These are phyloP conservation scores for Camellia oleifera DNA, from an alignment of 179 eudicot genomes.

Conservation along the genomic window DNA sequence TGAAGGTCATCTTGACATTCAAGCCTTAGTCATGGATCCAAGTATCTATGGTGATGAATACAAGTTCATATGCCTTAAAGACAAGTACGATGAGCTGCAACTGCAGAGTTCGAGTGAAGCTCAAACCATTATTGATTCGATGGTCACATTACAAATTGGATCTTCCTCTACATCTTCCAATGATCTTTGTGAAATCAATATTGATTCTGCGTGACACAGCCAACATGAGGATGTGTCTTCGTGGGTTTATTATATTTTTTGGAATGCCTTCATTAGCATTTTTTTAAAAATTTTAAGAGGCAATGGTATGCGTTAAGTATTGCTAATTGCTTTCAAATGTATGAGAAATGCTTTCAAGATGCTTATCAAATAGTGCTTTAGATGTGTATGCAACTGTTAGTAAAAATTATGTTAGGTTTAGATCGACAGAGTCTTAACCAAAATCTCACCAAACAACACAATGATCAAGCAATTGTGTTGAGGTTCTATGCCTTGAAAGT, in stretches of 20 bases:
- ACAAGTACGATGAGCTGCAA: not conserved
- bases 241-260: not conserved
- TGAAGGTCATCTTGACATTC: conserved; percentile 32
- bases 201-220: not conserved
- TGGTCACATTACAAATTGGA: not conserved
- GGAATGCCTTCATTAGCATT: too few relatives aligned
- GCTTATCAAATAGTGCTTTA: too few relatives aligned
- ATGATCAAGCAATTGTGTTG: too few relatives aligned
- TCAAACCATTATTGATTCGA: not conserved
- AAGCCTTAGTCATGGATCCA: conserved; percentile 23
- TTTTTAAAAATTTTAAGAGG: too few relatives aligned
- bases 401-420: too few relatives aligned
- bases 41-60: conserved; percentile 5
- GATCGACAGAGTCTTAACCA: too few relatives aligned
- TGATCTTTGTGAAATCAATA: not conserved
- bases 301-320: too few relatives aligned
- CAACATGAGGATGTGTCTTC: not conserved
- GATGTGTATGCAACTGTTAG: too few relatives aligned
- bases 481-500: too few relatives aligned
- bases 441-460: too few relatives aligned
- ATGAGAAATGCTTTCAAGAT: too few relatives aligned
- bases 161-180: conserved; percentile 13
- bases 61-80: conserved; percentile 1
- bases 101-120: not conserved
- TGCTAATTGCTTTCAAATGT: too few relatives aligned